Conservation (phyloP, 2,329 filamentous ascomycete genomes). For the Botrytis fabae region DNA sequence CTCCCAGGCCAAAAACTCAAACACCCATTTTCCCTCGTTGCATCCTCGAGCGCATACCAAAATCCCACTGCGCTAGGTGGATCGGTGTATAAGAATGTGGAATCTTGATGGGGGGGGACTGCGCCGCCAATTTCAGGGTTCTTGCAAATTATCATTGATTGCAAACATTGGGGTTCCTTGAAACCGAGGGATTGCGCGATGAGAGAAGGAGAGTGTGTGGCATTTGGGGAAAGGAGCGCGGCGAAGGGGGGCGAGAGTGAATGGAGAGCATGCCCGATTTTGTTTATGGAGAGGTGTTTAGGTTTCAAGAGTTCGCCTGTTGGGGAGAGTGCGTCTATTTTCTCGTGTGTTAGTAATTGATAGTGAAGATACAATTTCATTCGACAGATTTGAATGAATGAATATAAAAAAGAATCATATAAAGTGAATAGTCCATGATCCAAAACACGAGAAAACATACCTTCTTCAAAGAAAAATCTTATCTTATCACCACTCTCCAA, state of each 20-base stretch:
- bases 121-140: conserved; percentile 93
- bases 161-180: conserved; percentile 61
- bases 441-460: conserved; percentile 37
- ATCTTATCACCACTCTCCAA: conserved; percentile 86
- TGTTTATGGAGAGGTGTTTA: conserved; percentile 84
- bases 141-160: conserved; percentile 99
- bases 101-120: conserved; percentile 90
- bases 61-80: conserved; percentile 89
- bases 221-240: conserved; percentile 50
- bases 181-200: conserved; percentile 50
- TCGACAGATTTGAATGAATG: background rate
- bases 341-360: background rate
- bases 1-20: conserved; percentile 82
- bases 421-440: background rate
- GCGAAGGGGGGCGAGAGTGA: conserved; percentile 66
- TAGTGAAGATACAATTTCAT: background rate
- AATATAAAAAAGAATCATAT: background rate
- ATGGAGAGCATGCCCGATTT: conserved; percentile 80
- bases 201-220: conserved; percentile 38
- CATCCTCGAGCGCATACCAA: conserved; percentile 97
- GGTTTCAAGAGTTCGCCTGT: conserved; percentile 69
- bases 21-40: conserved; percentile 82
- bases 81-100: conserved; percentile 86
- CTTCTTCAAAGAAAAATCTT: conserved; percentile 94
- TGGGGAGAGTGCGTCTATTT: conserved; percentile 70